Evolutionary conservation across 305 asterid species (phyloP).

Genomic region (Fraxinus paxiana): DNA sequence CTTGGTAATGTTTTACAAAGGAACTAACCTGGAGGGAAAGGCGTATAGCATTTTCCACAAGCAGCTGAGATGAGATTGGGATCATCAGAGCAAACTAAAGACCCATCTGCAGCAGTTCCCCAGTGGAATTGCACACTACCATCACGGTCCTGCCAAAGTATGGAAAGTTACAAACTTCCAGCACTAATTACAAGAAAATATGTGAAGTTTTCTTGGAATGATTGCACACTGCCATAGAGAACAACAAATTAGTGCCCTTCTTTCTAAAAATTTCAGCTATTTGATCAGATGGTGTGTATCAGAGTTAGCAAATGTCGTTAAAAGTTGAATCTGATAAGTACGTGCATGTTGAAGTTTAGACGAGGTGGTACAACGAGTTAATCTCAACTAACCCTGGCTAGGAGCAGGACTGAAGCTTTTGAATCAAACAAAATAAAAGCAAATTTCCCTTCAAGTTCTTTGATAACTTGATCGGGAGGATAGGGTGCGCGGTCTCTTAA

Average conservation of each 20-base stretch:
- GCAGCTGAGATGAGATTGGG: constrained; percentile 45
- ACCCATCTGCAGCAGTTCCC: constrained; percentile 66
- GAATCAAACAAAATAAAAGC: constrained; percentile 59
- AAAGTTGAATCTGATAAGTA: background rate
- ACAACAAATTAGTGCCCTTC: background rate
- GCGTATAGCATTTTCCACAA: constrained; percentile 52
- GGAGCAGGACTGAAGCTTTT: constrained; percentile 48
- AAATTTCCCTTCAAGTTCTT: constrained; percentile 58
- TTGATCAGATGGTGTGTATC: background rate
- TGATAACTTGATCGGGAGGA: constrained; percentile 68
- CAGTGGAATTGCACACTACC: constrained; percentile 61
- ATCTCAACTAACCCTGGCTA: constrained; percentile 50
- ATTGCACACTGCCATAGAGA: background rate
- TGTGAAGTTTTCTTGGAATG: background rate
- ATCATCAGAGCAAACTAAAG: constrained; percentile 64
- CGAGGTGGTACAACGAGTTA: background rate
- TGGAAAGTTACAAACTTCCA: background rate
- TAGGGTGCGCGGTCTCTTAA: constrained; percentile 65
- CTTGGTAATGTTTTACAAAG: background rate
- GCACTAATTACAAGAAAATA: background rate
- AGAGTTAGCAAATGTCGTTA: background rate
- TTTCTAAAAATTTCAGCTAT: background rate
- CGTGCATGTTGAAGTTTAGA: background rate
- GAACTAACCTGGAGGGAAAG: constrained; percentile 62
- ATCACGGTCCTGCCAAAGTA: constrained; percentile 52